Conservation (phyloP, 306 rosid genomes). For the Cajanus cajan region DNA sequence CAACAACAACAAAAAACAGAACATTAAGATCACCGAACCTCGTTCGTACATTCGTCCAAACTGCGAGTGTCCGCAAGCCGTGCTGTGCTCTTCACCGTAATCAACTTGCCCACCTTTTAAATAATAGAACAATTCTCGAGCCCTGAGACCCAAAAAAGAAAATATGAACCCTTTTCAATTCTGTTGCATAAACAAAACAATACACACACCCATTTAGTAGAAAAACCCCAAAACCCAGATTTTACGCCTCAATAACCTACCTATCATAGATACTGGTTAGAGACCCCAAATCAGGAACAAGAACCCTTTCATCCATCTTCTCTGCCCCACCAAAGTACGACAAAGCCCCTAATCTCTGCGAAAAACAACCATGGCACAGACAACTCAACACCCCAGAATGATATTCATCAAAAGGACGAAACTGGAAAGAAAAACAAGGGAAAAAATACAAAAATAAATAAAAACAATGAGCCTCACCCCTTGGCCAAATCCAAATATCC, state of each 20-base stretch:
- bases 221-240: background rate
- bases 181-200: background rate
- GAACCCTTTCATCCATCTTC: conserved; percentile 94
- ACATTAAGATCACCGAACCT: conserved; percentile 49
- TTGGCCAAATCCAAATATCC: conserved; percentile 97
- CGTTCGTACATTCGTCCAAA: conserved; percentile 78
- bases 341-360: conserved; percentile 77
- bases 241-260: conserved; percentile 33
- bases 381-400: background rate
- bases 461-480: conserved; percentile 50
- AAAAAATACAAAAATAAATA: too few relatives aligned
- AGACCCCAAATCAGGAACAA: conserved; percentile 98
- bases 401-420: background rate
- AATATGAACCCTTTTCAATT: background rate
- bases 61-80: conserved; percentile 73
- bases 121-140: conserved; percentile 92
- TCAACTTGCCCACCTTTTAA: conserved; percentile 94
- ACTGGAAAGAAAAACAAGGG: background rate
- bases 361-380: background rate
- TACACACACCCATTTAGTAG: background rate
- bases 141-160: conserved; percentile 49
- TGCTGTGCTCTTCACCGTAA: conserved; percentile 95
- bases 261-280: conserved; percentile 86
- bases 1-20: conserved; percentile 22
- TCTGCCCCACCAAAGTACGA: conserved; percentile 98